Evolutionary conservation across 192 early-diverging fungal species (phyloP), one percentile per base, ranked within the genome.

Genomic region (Radiomyces spectabilis): DNA sequence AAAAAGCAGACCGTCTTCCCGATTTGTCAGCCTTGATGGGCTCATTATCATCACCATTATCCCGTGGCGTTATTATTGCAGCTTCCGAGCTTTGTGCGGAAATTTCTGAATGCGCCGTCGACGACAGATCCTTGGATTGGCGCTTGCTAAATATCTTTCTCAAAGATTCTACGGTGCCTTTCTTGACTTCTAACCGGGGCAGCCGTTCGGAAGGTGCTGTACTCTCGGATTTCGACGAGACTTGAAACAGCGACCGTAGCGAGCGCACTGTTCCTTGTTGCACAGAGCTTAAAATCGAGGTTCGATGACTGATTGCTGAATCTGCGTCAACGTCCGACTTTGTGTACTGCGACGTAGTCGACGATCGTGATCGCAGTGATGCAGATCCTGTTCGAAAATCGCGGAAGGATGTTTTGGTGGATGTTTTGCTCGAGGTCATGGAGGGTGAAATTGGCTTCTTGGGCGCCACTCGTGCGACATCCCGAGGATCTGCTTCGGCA

Each of bases 401-500:
- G 21, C 22, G 27, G 38, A 38, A 49, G 9, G 37, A 46, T 27
- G 31, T 34, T 26, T 38, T 24, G 4, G 29, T 57, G 8, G 26
- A 29, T 1, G 48, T 41, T 15, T 24, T 38, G 18, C 22, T 55
- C 7, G 53, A 55, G 41, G 41, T 32, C 40, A 55, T 18, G 16
- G 53, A 55, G 12, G 45, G 45, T n/a, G n/a, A n/a, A 4, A 47
- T 27, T 15, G 24, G 40, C 15, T 41, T 16, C n/a, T 16, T 25
- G 26, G 57, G 57, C 10, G 57, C 25, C 9, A 59, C 41, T 4
- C 57, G 30, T 7, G 57, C 57, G 1, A 59, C 57, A 59, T 59
- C 57, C 15, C 57, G 42, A 40, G 57, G 57, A 48, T 59, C 57
- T 10, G 59, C 53, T 43, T 68, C 66, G 19, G 55, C 66, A 10